phyloP scores from a whole-genome alignment of 176 grass and related monocot species.

The Ensete glaucum region DNA sequence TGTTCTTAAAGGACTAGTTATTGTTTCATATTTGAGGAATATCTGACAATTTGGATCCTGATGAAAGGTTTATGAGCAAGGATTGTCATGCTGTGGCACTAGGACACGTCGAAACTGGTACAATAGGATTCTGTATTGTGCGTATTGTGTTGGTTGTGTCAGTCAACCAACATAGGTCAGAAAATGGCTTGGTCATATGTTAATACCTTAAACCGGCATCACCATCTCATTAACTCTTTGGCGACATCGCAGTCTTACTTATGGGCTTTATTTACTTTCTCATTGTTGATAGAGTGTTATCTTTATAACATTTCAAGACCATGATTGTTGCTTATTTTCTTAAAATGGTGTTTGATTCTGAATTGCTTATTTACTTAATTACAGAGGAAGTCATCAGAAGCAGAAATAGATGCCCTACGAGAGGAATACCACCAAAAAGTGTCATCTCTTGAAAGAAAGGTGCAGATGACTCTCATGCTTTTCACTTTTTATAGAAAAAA shows the following conservation, averaged over 20 bases:
- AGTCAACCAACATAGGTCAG: background rate
- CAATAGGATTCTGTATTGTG: too few relatives aligned
- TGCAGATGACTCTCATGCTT: conserved; percentile 14
- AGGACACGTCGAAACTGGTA: too few relatives aligned
- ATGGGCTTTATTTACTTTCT: background rate
- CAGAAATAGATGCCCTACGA: conserved; percentile 71
- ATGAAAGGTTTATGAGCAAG: background rate
- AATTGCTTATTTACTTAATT: conserved; percentile 20
- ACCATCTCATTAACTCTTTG: too few relatives aligned
- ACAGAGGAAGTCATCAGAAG: conserved; percentile 73
- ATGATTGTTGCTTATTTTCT: background rate
- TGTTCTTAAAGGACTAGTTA: too few relatives aligned
- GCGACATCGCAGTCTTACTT: background rate
- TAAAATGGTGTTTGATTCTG: background rate
- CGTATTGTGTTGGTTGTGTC: too few relatives aligned
- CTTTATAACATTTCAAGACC: background rate
- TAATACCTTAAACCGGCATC: background rate
- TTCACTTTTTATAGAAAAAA: too few relatives aligned
- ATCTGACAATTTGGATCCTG: too few relatives aligned
- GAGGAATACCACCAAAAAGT: conserved; percentile 97
- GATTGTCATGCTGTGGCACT: background rate
- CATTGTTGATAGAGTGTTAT: background rate
- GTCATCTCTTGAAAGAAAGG: conserved; percentile 99
- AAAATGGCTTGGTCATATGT: background rate
- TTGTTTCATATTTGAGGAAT: too few relatives aligned